Base-by-base conservation (phyloP, 1,284 basidiomycete genomes). In the Malassezia brasiliensis region DNA sequence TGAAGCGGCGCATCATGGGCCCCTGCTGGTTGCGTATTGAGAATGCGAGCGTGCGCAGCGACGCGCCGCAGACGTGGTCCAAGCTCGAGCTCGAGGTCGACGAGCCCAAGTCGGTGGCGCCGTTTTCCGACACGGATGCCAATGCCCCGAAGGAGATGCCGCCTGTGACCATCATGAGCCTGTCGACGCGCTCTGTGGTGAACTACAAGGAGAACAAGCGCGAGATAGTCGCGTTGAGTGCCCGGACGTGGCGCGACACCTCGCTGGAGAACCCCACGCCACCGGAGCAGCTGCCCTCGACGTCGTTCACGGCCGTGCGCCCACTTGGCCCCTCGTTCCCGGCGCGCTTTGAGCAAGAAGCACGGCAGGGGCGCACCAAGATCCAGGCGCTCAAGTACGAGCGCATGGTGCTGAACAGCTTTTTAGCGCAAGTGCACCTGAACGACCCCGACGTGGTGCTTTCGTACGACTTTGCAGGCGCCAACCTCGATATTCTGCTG, bases 1-100 rank as follows among this genome's bases (percentile, higher is more conserved):
- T 98, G 52, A 96, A 96, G 77, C 83, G 90, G 35, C 90, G 90
- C 77, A 96, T 98, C 62, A 96, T 96, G 88, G 94, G 94, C 2
- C 91, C 94, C 0, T 98, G 94, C 75, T 98, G 93, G 94, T 79
- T 99, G 47, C 82, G 86, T 57, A 81, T 99, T 62, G 85, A 11
- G 77, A 81, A 42, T 77, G 88, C 19, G 84, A 84, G 67, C 86
- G 17, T 91, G 88, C 50, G 56, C 11, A 59, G 53, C 20, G 63
- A 61, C 30, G 52, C 64, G 41, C 59, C 65, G 28, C 54, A 69
- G 50, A 67, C 64, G 20, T 72, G 69, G 68, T 65, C 64, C 50
- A 93, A 94, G 78, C 78, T 94, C 25, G 93, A 98, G 77, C 86
- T 84, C n/a, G 83, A 81, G 0, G 85, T 91, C 11, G 77, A 82